Evolutionary conservation across 257 asterid species (phyloP).

Genomic region (Henckelia pumila): DNA sequence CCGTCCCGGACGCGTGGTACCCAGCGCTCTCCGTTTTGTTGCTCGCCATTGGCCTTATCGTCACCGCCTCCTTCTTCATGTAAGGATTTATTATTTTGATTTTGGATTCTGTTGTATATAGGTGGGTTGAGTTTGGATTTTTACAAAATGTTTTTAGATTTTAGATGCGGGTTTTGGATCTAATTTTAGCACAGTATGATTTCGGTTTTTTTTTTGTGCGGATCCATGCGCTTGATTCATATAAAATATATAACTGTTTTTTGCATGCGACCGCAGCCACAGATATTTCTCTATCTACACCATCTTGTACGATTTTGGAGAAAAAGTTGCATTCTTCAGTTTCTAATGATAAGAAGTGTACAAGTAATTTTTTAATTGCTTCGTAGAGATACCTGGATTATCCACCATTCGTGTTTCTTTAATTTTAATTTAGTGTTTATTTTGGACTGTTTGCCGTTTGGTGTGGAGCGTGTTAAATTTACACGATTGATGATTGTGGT

Average conservation of each 20-base stretch:
- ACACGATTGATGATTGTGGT: not conserved
- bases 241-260: conserved; percentile 15
- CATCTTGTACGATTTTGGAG: not conserved
- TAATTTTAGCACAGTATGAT: not conserved
- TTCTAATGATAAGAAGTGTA: not conserved
- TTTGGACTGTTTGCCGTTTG: not conserved
- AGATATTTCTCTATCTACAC: not conserved
- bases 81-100: conserved; percentile 25
- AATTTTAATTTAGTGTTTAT: not conserved
- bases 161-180: conserved; percentile 21
- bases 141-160: not conserved
- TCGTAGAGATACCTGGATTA: not conserved
- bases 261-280: conserved; percentile 22
- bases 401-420: not conserved
- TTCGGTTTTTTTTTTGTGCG: not conserved
- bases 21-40: conserved; percentile 72
- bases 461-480: not conserved
- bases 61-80: conserved; percentile 92
- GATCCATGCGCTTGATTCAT: conserved; percentile 8
- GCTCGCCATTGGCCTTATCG: conserved; percentile 79
- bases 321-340: conserved; percentile 8
- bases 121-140: conserved; percentile 1
- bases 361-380: not conserved
- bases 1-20: conserved; percentile 85
- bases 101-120: not conserved